Base-by-base conservation (phyloP, 2,329 filamentous ascomycete species). In the Leptographium galeiforme region DNA sequence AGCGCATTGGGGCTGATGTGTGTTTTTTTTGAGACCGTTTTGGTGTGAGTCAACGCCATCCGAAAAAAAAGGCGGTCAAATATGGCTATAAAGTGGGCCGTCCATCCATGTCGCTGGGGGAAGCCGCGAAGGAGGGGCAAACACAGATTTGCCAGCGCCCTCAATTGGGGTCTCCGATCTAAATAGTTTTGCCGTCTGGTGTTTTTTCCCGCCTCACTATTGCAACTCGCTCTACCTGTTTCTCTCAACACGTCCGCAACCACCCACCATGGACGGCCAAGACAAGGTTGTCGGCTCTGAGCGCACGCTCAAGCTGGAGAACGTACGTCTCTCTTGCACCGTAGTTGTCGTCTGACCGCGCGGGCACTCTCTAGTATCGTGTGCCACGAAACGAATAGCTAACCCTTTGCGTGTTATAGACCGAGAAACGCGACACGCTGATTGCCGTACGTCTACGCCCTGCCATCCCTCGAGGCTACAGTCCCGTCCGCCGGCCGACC, bases 401-500 rank as follows among this genome's bases (percentile, higher is more conserved):
- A 18, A 50, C 8, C 8, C 16, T 3, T 10, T 16, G 41, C 32
- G 36, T 8, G 6, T 30, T 30, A 6, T 62, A 87, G 79, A 95
- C 89, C 41, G 88, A 94, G 63, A 95, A 95, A 72, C 77, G 89
- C 67, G 89, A 95, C 64, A 79, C 83, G 50, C 75, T 95, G 60
- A 84, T 93, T 61, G 81, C 81, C 36, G 79, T 85, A 56, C 25
- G 57, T 55, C 7, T n/a, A 6, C 19, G n/a, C 43, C 6, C 19
- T 33, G n/a, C 11, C 18, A 43, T 32, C 18, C 19, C 11, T 45
- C 19, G 43, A 32, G 40, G 40, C 10, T 33, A 25, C n/a, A 5
- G 16, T 32, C 32, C n/a, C 8, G 25, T 32, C 30, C 14, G 18
- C 32, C 38, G 14, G 19, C 8, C 18, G 16, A 12, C 11, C 12